Conservation (phyloP, 139 green algal species). For the Haematococcus lacustris region DNA sequence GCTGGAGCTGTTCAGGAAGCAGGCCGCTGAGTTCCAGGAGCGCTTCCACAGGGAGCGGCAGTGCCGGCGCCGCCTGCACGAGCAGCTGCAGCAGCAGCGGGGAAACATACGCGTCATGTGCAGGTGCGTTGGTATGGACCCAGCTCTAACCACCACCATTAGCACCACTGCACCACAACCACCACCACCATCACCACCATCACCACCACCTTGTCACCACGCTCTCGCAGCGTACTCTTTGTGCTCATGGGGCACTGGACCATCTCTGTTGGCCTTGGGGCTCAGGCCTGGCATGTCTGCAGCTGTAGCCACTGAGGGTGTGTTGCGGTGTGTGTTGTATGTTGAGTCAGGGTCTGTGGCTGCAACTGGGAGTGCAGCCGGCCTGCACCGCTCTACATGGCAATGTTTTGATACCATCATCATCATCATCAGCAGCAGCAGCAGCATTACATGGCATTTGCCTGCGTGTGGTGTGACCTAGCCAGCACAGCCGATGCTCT, state of each 20-base stretch:
- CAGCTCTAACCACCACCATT: too few species aligned
- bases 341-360: too few species aligned
- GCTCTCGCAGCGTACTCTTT: neutral
- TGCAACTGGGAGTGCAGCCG: too few species aligned
- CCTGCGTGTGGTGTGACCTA: too few species aligned
- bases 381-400: too few species aligned
- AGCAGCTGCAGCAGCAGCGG: conserved; percentile 55
- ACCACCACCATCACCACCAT: too few species aligned
- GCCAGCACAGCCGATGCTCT: neutral
- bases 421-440: too few species aligned
- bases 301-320: neutral
- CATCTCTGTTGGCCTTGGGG: neutral
- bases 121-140: conserved; percentile 29
- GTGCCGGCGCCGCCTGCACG: conserved; percentile 40
- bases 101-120: conserved; percentile 72
- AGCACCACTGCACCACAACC: too few species aligned
- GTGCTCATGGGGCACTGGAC: neutral
- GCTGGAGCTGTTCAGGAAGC: conserved; percentile 23
- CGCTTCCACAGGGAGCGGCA: conserved; percentile 43
- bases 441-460: too few species aligned
- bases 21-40: conserved; percentile 35
- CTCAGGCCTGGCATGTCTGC: neutral
- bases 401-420: too few species aligned
- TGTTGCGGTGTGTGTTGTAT: too few species aligned
- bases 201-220: too few species aligned